Evolutionary conservation across 257 asterid genomes (phyloP), one percentile per base, ranked within the genome.

Genomic region (Voacanga thouarsii): DNA sequence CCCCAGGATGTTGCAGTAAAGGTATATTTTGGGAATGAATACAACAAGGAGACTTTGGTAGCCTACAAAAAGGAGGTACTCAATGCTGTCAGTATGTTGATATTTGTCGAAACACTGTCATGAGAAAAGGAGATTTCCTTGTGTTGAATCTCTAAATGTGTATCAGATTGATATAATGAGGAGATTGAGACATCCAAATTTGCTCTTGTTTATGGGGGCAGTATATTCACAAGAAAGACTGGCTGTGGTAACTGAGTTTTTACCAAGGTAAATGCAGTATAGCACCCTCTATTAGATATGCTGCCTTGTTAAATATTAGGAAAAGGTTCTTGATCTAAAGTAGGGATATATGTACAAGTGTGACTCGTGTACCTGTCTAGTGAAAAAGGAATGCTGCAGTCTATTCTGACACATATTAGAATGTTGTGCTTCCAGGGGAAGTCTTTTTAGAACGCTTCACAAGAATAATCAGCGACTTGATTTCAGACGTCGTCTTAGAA

Each of bases 1-100:
- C 72, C 75, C 55, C 79, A 92, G 97, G 97, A 90, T 83, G 93
- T 92, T 59, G 97, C 96, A 19, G 93, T 92, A 37, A 92, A 92
- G 89, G 92, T 90, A 68, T 92, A 84, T 81, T 71, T 30, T 50
- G 93, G 93, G 75, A 84, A 80, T 76, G 92, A 79, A 75, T 89
- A 79, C 80, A 79, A 77, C 0, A 89, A 87, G 75, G 84, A 81
- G 65, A 85, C 91, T 66, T 82, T 89, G 76, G 56, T 75, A 0
- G 90, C 89, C 81, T 88, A 86, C 85, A 86, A 75, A 80, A 89
- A 88, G 80, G 97, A 92, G 94, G 96, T 92, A 77, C 19, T 30
- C 24, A 21, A 61, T 77, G 14, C 77, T 66, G 66, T 59, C 77
- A 5, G 77, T 53, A 23, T 72, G 50, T 18, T 14, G 59, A 44